Base-by-base conservation (phyloP, 495 filamentous ascomycete genomes). In the Recurvomyces mirabilis region DNA sequence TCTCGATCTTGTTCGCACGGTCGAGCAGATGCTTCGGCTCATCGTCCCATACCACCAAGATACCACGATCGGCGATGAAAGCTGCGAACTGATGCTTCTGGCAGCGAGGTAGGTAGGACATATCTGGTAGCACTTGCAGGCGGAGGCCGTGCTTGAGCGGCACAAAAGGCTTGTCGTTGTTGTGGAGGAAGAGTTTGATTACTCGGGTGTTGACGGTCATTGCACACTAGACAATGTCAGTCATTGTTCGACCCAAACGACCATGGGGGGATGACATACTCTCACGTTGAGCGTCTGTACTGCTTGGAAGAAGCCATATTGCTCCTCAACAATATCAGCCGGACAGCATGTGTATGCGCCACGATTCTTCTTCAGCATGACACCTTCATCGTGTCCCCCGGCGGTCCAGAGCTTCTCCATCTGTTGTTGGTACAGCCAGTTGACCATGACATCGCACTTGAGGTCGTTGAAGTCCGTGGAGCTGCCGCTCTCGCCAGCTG, bases 11-110 rank as follows among this genome's bases (percentile, higher is more conserved):
- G 55, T 74, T 74, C 12, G 82, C 81, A 40, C 81, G 64, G 41
- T 68, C 52, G 13, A 84, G 71, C 10, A 78, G 53, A 28, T 71
- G 64, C 49, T 68, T 65, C 0, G 77, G 75, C 21, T 77, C 70
- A 44, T 82, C 78, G 34, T 77, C 78, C 78, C 78, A 82, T n/a
- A 81, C 74, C 12, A 81, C 63, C 14, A 82, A 54, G 4, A 78
- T 60, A 21, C 63, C 60, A n/a, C 59, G 57, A 42, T 76, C 68
- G 35, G 69, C 64, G 36, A 80, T 74, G 52, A 82, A 81, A 23
- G 78, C 78, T n/a, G 74, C 78, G 46, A 76, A 79, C 37, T 82
- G 78, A 54, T 80, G 73, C 52, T 77, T 77, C 56, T 78, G 69
- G 38, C 73, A 74, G 13, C 59, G 55, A 2, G 73, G 71, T 1